phyloP scores from a whole-genome alignment of 1,284 basidiomycete species.

The Leccinum subrobustum region DNA sequence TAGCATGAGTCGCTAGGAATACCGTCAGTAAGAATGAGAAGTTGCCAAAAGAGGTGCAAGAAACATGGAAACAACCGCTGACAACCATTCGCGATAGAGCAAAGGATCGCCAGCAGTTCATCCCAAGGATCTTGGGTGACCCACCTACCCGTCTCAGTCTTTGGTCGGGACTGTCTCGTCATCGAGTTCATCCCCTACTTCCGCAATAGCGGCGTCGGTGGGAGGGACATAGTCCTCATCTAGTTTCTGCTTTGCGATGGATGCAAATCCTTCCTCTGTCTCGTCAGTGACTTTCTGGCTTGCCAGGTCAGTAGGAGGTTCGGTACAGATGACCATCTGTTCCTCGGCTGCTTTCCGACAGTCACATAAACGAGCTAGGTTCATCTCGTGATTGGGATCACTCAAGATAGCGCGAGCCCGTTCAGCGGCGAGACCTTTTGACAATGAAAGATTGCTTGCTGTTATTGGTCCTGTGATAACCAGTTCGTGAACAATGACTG shows the following conservation, averaged over 20 bases:
- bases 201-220: conserved; percentile 13
- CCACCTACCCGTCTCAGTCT: conserved; percentile 14
- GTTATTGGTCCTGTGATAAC: conserved; percentile 58
- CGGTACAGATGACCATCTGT: conserved; percentile 16
- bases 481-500: conserved; percentile 57
- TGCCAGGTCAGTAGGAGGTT: conserved; percentile 20
- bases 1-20: conserved; percentile 13
- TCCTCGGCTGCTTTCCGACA: conserved; percentile 38
- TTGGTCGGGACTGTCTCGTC: conserved; percentile 17
- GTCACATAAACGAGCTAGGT: conserved; percentile 50
- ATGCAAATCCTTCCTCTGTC: conserved; percentile 35
- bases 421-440: conserved; percentile 65
- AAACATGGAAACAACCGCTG: conserved; percentile 34
- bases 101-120: conserved; percentile 37
- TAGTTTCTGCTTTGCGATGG: conserved; percentile 32
- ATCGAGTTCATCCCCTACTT: conserved; percentile 24
- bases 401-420: conserved; percentile 51
- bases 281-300: conserved; percentile 26
- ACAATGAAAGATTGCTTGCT: conserved; percentile 52
- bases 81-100: conserved; percentile 32
- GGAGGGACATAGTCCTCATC: conserved; percentile 25
- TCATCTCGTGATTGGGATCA: conserved; percentile 44
- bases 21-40: conserved; percentile 6
- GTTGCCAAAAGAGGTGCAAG: conserved; percentile 45
- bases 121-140: conserved; percentile 26